phyloP scores from a whole-genome alignment of 2,329 filamentous ascomycete species.

The Microdochium bolleyi region DNA sequence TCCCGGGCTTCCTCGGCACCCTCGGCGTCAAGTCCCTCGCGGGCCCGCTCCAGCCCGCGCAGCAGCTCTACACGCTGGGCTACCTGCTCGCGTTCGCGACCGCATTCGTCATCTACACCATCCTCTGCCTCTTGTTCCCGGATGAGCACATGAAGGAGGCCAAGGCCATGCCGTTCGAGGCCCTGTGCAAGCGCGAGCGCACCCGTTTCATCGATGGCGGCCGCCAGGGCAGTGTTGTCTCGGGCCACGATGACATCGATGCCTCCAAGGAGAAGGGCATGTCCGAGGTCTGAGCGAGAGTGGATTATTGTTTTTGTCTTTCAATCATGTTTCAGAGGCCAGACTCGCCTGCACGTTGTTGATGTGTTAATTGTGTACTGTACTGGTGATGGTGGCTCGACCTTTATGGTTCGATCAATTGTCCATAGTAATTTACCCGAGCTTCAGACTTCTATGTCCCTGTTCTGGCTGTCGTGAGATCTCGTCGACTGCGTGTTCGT shows the following conservation, averaged over 20 bases:
- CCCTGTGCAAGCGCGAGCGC: background rate
- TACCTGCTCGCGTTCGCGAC: background rate
- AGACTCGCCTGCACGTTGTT: no score
- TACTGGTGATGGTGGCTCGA: no score
- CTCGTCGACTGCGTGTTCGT: no score
- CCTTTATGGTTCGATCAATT: no score
- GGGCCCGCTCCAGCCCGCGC: background rate
- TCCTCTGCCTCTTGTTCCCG: background rate
- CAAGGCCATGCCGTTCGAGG: background rate
- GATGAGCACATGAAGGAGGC: background rate
- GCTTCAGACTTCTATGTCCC: no score
- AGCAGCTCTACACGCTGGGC: background rate
- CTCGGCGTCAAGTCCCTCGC: background rate
- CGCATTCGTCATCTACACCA: background rate
- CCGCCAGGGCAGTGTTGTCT: background rate
- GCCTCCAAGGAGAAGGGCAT: background rate
- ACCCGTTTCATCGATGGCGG: background rate
- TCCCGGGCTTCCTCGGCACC: constrained; percentile 2
- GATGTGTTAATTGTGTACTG: no score
- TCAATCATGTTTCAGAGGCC: background rate
- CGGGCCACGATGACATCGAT: background rate
- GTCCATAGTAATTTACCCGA: no score
- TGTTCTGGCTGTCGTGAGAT: no score
- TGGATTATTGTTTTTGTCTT: background rate
- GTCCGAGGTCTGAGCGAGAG: background rate